These are phyloP conservation scores for Parathielavia appendiculata DNA, from an alignment of 495 filamentous ascomycete species.

Conservation along the genomic window DNA sequence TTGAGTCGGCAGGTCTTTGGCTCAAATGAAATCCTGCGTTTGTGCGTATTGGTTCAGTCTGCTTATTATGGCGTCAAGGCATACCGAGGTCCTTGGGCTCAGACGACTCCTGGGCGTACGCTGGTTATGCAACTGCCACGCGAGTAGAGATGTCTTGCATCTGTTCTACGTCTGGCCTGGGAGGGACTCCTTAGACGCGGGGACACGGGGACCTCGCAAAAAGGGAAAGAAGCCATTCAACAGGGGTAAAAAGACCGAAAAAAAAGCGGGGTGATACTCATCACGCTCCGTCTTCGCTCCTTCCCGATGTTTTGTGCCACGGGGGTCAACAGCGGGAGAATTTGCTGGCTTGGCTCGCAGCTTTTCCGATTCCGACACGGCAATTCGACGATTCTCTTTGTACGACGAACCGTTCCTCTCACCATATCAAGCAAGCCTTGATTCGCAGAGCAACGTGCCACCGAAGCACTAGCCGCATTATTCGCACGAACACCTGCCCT, in stretches of 20 bases:
- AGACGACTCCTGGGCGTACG: constrained; percentile 2
- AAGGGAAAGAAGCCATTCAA: constrained; percentile 3
- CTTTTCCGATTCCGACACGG: background rate
- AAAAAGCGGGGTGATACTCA: background rate
- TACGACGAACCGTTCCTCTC: constrained; percentile 2
- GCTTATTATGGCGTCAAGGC: too few relatives aligned
- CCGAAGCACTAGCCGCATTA: constrained; percentile 10
- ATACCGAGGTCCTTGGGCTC: too few relatives aligned
- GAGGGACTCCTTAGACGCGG: background rate
- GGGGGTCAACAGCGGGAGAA: constrained; percentile 13
- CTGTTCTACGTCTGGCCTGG: constrained; percentile 3
- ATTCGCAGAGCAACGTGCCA: constrained; percentile 8
- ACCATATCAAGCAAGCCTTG: constrained; percentile 3
- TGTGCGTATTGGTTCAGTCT: background rate
- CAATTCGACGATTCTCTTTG: background rate
- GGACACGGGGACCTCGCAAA: constrained; percentile 9
- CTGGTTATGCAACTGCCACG: constrained; percentile 25
- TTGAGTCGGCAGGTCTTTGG: background rate
- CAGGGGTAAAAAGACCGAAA: constrained; percentile 13
- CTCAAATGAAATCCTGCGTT: background rate
- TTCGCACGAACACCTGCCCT: background rate
- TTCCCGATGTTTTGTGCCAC: constrained; percentile 6
- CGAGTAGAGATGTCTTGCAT: constrained; percentile 19
- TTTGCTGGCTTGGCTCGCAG: background rate
- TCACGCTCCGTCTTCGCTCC: background rate